phyloP scores from a whole-genome alignment of 2,329 filamentous ascomycete genomes.

The Fusarium sp. region DNA sequence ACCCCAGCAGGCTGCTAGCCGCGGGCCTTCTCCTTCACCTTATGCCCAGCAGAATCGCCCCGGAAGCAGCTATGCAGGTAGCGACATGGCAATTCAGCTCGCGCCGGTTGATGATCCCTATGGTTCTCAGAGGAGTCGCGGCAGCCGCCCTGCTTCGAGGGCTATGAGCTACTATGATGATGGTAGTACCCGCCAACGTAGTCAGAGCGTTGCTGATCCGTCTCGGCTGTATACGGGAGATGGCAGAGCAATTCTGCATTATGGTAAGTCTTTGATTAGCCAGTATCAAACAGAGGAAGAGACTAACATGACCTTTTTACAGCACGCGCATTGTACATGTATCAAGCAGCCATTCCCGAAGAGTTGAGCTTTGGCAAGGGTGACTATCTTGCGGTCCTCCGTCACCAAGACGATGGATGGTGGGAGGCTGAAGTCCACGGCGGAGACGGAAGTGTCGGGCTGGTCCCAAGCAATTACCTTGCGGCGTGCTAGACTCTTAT shows the following conservation, averaged over 20 bases:
- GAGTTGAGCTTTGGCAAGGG: conserved; percentile 93
- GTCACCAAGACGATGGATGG: conserved; percentile 97
- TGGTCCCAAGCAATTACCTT: conserved; percentile 76
- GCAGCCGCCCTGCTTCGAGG: conserved; percentile 59
- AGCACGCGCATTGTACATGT: conserved; percentile 96
- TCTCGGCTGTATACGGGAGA: conserved; percentile 86
- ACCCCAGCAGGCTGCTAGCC: conserved; percentile 55
- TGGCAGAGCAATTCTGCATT: conserved; percentile 88
- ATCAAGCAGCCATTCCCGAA: conserved; percentile 93
- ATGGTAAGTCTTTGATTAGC: conserved; percentile 72
- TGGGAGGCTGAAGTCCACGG: conserved; percentile 96
- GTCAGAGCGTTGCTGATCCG: conserved; percentile 86
- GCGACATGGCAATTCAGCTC: conserved; percentile 75
- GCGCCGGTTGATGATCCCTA: conserved; percentile 67
- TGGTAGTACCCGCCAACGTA: conserved; percentile 64
- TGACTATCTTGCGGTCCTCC: conserved; percentile 86
- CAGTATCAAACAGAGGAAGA: background rate
- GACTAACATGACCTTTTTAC: conserved; percentile 35
- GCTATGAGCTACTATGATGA: conserved; percentile 68
- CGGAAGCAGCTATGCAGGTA: conserved; percentile 59
- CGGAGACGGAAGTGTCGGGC: conserved; percentile 65
- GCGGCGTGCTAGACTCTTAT: conserved; percentile 56
- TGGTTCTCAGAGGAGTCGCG: conserved; percentile 63
- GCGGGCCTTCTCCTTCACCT: conserved; percentile 59
- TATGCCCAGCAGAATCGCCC: conserved; percentile 60